These are phyloP conservation scores for Barbatosphaeria neglecta DNA, from an alignment of 495 filamentous ascomycete genomes.

Conservation along the genomic window DNA sequence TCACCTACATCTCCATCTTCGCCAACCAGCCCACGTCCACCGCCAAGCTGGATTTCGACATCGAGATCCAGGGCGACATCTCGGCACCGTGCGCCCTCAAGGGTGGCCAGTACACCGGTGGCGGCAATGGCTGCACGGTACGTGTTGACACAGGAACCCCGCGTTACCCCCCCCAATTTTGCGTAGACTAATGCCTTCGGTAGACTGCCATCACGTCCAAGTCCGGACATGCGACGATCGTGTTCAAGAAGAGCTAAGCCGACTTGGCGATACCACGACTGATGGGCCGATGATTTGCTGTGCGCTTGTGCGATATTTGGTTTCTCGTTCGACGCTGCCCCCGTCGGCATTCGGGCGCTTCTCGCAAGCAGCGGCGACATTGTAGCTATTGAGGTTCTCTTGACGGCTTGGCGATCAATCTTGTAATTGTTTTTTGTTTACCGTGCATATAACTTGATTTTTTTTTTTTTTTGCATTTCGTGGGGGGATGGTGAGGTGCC, in stretches of 20 bases:
- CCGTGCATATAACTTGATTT: not conserved
- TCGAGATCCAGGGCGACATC: slow-evolving; percentile 56
- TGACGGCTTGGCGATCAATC: not conserved
- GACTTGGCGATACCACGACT: too few species aligned
- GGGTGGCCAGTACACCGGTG: slow-evolving; percentile 49
- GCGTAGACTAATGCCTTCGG: slow-evolving; percentile 28
- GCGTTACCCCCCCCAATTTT: not conserved
- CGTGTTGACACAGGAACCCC: too few species aligned
- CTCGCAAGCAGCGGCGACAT: too few species aligned
- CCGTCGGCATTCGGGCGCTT: not conserved
- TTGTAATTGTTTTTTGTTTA: not conserved
- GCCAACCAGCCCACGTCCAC: slow-evolving; percentile 49
- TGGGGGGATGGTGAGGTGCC: not conserved
- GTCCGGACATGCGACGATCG: not conserved
- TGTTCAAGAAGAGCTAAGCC: not conserved
- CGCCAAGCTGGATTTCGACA: slow-evolving; percentile 57
- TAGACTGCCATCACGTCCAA: not conserved
- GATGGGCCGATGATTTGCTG: not conserved
- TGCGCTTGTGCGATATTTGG: not conserved
- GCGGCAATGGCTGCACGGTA: slow-evolving; percentile 60
- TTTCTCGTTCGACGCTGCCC: not conserved
- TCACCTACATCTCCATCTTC: slow-evolving; percentile 75
- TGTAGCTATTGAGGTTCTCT: not conserved
- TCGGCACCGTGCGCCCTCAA: slow-evolving; percentile 60
- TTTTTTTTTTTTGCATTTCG: not conserved